Conservation (phyloP, 495 filamentous ascomycete genomes). For the Aspergillus mulundensis region DNA sequence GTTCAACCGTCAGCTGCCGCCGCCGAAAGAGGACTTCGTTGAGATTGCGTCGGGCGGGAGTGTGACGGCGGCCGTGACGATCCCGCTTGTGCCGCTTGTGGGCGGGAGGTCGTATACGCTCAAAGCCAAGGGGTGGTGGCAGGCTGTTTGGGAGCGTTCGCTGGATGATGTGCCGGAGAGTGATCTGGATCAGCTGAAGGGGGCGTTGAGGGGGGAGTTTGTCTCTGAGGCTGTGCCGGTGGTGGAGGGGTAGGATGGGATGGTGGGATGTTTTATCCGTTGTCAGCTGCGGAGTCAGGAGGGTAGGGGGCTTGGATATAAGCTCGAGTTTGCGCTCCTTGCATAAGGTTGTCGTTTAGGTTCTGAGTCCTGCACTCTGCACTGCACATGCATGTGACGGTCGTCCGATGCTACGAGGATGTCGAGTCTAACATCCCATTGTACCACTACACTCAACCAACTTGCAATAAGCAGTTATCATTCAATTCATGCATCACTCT, state of each 20-base stretch:
- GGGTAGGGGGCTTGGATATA: too few species aligned
- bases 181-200: conserved; percentile 17
- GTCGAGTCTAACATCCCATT: too few species aligned
- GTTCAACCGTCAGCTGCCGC: conserved; percentile 43
- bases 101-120: conserved; percentile 26
- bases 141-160: conserved; percentile 26
- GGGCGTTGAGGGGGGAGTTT: conserved; percentile 21
- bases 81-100: conserved; percentile 17
- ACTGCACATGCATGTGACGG: too few species aligned
- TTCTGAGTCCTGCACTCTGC: too few species aligned
- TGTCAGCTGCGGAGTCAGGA: too few species aligned
- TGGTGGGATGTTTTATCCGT: too few species aligned
- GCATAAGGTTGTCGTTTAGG: too few species aligned
- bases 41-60: conserved; percentile 31
- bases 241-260: too few species aligned
- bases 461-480: too few species aligned
- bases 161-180: conserved; percentile 19
- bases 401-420: too few species aligned
- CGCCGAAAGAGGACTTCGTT: conserved; percentile 37
- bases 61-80: conserved; percentile 12
- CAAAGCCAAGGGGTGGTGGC: conserved; percentile 29
- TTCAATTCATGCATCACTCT: not conserved
- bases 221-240: conserved; percentile 18
- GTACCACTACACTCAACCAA: too few species aligned
- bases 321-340: too few species aligned